Evolutionary conservation across 2,329 filamentous ascomycete genomes (phyloP).

Genomic region (Cyphellophora europaea): DNA sequence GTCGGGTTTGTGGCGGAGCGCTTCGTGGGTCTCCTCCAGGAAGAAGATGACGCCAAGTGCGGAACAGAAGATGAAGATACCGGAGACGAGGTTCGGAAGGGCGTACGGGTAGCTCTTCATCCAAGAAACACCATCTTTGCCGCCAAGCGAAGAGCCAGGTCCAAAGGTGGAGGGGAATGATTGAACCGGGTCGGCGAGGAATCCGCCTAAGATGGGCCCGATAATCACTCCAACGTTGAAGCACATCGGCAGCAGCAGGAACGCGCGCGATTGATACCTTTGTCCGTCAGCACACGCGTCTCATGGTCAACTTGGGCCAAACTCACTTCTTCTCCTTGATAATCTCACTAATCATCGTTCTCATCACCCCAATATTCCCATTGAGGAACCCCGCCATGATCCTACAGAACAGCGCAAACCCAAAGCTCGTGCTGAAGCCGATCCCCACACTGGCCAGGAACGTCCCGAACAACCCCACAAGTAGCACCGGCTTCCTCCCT

Average conservation of each 20-base stretch:
- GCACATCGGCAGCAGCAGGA: constrained; percentile 56
- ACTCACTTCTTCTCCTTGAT: constrained; percentile 58
- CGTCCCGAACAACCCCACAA: constrained; percentile 67
- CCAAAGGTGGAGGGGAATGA: constrained; percentile 57
- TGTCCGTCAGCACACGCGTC: constrained; percentile 21
- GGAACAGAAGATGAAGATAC: constrained; percentile 48
- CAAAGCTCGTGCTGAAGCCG: constrained; percentile 58
- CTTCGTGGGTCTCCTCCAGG: constrained; percentile 49
- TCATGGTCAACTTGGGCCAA: constrained; percentile 30
- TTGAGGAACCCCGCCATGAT: constrained; percentile 59
- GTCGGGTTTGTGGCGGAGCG: constrained; percentile 29
- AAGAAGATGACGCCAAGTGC: constrained; percentile 51
- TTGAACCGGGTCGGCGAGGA: constrained; percentile 56
- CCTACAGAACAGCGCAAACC: constrained; percentile 54
- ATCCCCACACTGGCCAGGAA: constrained; percentile 58
- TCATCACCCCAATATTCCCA: constrained; percentile 65
- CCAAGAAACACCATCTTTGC: constrained; percentile 52
- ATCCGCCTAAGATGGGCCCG: constrained; percentile 47
- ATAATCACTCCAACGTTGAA: constrained; percentile 52
- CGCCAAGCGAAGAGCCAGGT: constrained; percentile 46
- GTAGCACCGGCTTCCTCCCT: constrained; percentile 68
- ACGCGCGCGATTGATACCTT: constrained; percentile 43
- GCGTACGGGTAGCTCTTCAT: constrained; percentile 59
- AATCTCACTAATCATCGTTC: constrained; percentile 65
- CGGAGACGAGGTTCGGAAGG: constrained; percentile 59